phyloP scores from a whole-genome alignment of 2,329 filamentous ascomycete genomes.

The Anthostomella pinea region DNA sequence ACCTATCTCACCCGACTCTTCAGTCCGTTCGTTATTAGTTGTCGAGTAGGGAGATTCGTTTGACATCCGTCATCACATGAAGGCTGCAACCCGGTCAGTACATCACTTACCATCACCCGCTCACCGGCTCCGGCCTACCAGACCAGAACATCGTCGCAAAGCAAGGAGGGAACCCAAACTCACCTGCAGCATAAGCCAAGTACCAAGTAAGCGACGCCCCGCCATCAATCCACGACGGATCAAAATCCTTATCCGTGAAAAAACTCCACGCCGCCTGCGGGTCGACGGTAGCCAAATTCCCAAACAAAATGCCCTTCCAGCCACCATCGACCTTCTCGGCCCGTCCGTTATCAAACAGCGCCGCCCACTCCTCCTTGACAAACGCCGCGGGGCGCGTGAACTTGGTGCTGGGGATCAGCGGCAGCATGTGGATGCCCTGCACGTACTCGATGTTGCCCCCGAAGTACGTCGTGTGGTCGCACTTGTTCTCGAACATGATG shows the following conservation, averaged over 20 bases:
- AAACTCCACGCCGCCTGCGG: slow-evolving; percentile 68
- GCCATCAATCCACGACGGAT: slow-evolving; percentile 70
- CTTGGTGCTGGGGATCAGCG: slow-evolving; percentile 59
- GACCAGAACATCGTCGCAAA: background rate
- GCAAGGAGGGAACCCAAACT: slow-evolving; percentile 37
- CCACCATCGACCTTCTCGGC: slow-evolving; percentile 66
- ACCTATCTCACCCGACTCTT: too few species aligned
- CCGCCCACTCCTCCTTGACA: slow-evolving; percentile 78
- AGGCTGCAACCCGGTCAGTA: slow-evolving; percentile 19
- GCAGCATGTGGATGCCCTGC: slow-evolving; percentile 72
- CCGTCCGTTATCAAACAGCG: slow-evolving; percentile 68
- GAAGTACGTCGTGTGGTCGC: slow-evolving; percentile 91
- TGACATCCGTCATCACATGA: slow-evolving; percentile 18
- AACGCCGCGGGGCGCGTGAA: slow-evolving; percentile 67
- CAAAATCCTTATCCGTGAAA: slow-evolving; percentile 66
- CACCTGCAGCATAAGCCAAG: slow-evolving; percentile 72
- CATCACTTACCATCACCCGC: too few species aligned
- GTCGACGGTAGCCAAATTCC: slow-evolving; percentile 77
- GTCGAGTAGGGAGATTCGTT: background rate
- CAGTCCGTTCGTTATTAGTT: too few species aligned
- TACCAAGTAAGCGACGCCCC: slow-evolving; percentile 86
- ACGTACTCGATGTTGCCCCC: slow-evolving; percentile 70
- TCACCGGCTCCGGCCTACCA: too few species aligned
- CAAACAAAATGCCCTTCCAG: slow-evolving; percentile 83
- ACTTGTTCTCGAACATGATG: slow-evolving; percentile 89